Base-by-base conservation (phyloP, 2,329 filamentous ascomycete genomes). In the Nakataea oryzae region DNA sequence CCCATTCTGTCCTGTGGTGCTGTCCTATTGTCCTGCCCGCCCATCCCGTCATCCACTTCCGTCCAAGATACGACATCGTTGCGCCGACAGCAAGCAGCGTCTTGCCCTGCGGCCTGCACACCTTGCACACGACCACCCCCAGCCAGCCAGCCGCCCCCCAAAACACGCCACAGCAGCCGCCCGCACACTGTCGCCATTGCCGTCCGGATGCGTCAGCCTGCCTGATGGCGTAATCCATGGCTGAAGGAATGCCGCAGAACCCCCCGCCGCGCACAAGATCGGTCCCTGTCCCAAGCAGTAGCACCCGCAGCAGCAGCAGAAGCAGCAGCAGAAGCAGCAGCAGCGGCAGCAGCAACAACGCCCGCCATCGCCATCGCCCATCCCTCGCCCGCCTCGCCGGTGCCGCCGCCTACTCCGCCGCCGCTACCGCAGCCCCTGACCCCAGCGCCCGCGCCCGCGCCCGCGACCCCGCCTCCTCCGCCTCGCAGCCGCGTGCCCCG, bases 171-270 rank as follows among this genome's bases (percentile, higher is more conserved):
- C 57, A 32, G 57, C 27, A 58, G 30, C 57, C 47, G 34, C 27
- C 27, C 58, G 24, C 59, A 41, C 34, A 24, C 58, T 50, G 58
- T 60, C 58, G 27, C 9, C 30, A 32, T 17, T 30, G 57, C 34
- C 57, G 57, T 30, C 30, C 57, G 28, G 58, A 12, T 50, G 66
- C 64, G 65, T 65, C 68, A 62, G 65, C 75, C 74, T 77, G 80
- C 77, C 81, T 78, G 74, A 86, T 86, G 83, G 83, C 83, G 83
- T 86, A 85, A 83, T 83, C 80, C 81, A 86, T 86, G 83, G 83
- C 83, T 84, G 82, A 85, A 81, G 82, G 79, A 84, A 85, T 74
- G 74, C 75, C 50, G 54, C 54, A 28, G 55, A 61, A 30, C 32
- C 59, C 41, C 41, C 41, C 50, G 69, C 72, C 72, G 76, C 78